Evolutionary conservation across 345 rosid species (phyloP), one percentile per base, ranked within the genome.

Genomic region (Pugionium cornutum): DNA sequence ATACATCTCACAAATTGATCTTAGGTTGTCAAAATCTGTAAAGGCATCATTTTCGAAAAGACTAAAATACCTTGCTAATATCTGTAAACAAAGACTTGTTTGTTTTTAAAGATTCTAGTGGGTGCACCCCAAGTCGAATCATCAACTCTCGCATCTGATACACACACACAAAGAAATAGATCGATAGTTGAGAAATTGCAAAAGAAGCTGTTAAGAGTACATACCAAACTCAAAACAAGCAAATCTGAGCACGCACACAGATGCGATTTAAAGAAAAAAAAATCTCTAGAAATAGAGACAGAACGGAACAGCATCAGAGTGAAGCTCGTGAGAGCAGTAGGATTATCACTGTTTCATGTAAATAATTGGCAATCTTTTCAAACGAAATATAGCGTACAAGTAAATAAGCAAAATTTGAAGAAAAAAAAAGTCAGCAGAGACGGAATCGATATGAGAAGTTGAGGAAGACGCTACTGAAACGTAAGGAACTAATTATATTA

Each of bases 121-220:
- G 59, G 65, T 64, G 58, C 44, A 31, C 37, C 75, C 57, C 75
- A 54, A 63, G 51, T 55, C 44, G 75, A 71, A 71, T 41, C 75
- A 71, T 71, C 64, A 71, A 71, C 39, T 25, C 65, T 40, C 27
- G 59, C 65, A 71, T 71, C 75, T 71, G 69, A 55, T 30, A 53
- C 62, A 55, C 0, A 7, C 36, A n/a, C 18, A 18, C 18, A 18
- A 44, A 30, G 29, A 1, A 4, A 56, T 1, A 34, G 4, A 48
- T 39, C 4, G 9, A 57, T 2, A 31, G 1, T 3, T 32, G 50
- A 58, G 35, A 32, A 58, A 26, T 1, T 11, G 41, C 27, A 18
- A 10, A 44, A 53, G 48, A 7, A 66, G 7, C 2, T 27, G 9
- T 56, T 1, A 10, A 9, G n/a, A 44, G 42, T 28, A 62, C 10